Conservation (phyloP, 2,329 filamentous ascomycete species). For the Neofusicoccum sp. region DNA sequence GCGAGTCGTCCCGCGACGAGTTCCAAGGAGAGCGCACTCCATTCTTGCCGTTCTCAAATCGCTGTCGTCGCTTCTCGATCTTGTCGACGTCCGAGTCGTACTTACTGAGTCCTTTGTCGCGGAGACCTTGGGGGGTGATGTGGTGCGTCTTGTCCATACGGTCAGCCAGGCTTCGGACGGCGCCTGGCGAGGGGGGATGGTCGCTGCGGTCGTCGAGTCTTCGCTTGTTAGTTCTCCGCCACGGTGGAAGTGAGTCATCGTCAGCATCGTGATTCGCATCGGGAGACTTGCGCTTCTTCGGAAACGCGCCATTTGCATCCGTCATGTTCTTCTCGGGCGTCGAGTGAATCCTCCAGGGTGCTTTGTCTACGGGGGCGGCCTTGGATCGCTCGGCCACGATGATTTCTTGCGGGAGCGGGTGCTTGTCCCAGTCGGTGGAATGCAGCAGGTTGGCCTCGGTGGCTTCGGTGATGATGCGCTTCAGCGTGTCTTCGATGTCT, state of each 20-base stretch:
- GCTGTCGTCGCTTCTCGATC: slow-evolving; percentile 84
- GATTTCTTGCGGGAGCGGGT: slow-evolving; percentile 82
- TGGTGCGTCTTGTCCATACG: slow-evolving; percentile 48
- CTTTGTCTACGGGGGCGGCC: slow-evolving; percentile 37
- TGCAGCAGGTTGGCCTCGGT: slow-evolving; percentile 71
- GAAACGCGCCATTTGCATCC: slow-evolving; percentile 9
- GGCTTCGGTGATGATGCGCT: slow-evolving; percentile 77
- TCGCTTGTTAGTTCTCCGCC: slow-evolving; percentile 69
- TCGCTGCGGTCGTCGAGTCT: slow-evolving; percentile 64
- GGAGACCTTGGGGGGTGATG: slow-evolving; percentile 23
- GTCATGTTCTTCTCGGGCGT: slow-evolving; percentile 21
- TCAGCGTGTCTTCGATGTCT: slow-evolving; percentile 83
- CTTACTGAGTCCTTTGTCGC: slow-evolving; percentile 69
- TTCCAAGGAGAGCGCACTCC: slow-evolving; percentile 55
- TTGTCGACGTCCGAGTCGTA: slow-evolving; percentile 83
- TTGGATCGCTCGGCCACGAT: slow-evolving; percentile 67
- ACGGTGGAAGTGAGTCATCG: slow-evolving; percentile 58
- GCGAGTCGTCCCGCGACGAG: slow-evolving; percentile 45
- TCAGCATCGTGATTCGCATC: slow-evolving; percentile 54
- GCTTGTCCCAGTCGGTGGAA: slow-evolving; percentile 74
- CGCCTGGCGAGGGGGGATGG: slow-evolving; percentile 6
- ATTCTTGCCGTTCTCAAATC: slow-evolving; percentile 64
- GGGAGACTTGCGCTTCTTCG: slow-evolving; percentile 78
- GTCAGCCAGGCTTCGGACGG: slow-evolving; percentile 37
- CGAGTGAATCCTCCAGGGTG: slow-evolving; percentile 26